Percentiles rank a stretch among this genome's conserved stretches.
These are phyloP conservation scores for Rhododendron williamsianum DNA, from an alignment of 148 eudicot species.

Conservation along the genomic window DNA sequence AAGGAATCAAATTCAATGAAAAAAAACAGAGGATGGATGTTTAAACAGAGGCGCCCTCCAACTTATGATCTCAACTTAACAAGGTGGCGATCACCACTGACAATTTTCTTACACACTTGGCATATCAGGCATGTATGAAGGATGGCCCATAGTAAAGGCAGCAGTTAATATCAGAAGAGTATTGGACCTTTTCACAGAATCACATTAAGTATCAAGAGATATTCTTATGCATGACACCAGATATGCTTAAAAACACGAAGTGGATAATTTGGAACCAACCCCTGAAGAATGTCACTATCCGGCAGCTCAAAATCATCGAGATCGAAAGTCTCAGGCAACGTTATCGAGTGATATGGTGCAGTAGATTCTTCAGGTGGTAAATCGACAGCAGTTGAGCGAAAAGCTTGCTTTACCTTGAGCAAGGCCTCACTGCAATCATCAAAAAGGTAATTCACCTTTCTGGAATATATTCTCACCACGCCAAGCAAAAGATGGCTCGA, in stretches of 20 bases:
- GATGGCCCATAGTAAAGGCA: neutral
- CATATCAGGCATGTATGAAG: neutral
- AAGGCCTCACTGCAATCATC: constrained; percentile 97
- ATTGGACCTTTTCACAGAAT: neutral
- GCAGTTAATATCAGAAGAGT: neutral
- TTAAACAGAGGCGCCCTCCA: neutral
- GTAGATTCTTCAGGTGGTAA: constrained; percentile 95
- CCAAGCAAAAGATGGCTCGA: constrained; percentile 99
- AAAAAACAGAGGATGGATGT: neutral
- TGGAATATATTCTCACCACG: constrained; percentile 93
- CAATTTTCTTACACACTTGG: neutral
- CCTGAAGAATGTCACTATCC: constrained; percentile 68
- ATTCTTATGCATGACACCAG: neutral
- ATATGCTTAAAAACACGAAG: neutral
- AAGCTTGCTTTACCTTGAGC: constrained; percentile 92
- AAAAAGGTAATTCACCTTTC: constrained; percentile 86
- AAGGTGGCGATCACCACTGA: neutral
- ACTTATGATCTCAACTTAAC: neutral
- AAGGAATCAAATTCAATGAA: too few relatives aligned
- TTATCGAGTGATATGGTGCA: constrained; percentile 97
- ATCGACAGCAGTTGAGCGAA: constrained; percentile 90
- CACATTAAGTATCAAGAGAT: neutral
- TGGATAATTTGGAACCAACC: constrained; percentile 39
- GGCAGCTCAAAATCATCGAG: constrained; percentile 99
- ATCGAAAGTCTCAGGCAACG: constrained; percentile 97